Base-by-base conservation (phyloP, 2,329 filamentous ascomycete species). In the Piedraia hortae region DNA sequence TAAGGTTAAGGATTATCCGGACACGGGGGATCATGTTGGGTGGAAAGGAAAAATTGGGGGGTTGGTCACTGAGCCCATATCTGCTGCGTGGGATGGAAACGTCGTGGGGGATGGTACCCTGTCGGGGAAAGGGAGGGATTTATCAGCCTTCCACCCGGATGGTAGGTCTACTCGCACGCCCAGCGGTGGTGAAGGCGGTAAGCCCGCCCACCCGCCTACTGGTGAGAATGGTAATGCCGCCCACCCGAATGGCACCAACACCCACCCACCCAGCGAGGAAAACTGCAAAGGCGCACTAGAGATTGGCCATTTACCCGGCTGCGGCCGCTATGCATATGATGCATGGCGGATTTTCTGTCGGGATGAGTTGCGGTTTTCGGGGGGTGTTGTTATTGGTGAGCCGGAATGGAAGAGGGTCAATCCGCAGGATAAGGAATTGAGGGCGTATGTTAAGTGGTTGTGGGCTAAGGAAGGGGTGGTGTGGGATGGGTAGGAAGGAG, bases 331-430 rank as follows among this genome's bases (percentile, higher is more conserved):
- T 42, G 72, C 75, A 0, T 52, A 82, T 21, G 80, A 91, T 43
- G 80, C 71, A 37, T 91, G 77, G 73, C 63, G 80, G 3, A 90
- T 91, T 30, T 91, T 91, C 44, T 90, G 77, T 41, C 62, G 80
- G 2, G 80, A 91, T 40, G 53, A 57, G 14, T 43, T 89, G 12
- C 58, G 78, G 5, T 68, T 64, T 0, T 43, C 65, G 10, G 62
- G 68, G 2, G 41, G 46, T 6, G 61, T 67, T 30, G 75, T 68
- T 60, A 66, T 63, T 34, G 71, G 70, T 1, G 66, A 77, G 34
- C 74, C 77, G 0, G 80, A 91, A 44, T 91, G 80, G 80, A 85
- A 78, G 57, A 59, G 74, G 3, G 77, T 90, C 1, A 40, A 71
- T 21, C 77, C 80, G 0, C 48, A 55, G 19, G 80, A 91, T 43